Evolutionary conservation across 2,329 filamentous ascomycete genomes (phyloP).

Genomic region (Aspergillus sp.): DNA sequence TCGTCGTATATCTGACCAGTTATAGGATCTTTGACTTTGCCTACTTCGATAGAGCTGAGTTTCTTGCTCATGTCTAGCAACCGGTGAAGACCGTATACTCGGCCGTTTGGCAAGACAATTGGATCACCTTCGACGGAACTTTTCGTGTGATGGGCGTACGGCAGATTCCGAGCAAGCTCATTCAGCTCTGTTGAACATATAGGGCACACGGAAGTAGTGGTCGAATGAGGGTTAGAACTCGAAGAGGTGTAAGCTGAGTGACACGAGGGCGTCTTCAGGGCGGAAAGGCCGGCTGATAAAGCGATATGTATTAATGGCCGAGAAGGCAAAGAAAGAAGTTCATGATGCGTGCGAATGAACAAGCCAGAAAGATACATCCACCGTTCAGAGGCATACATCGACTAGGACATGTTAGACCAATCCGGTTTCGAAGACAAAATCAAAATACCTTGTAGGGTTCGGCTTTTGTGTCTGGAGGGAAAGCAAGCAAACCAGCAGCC

Average conservation of each 20-base stretch:
- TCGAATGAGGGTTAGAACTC: slow-evolving; percentile 51
- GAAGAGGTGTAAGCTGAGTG: slow-evolving; percentile 66
- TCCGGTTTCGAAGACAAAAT: not conserved
- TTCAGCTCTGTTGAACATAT: slow-evolving; percentile 97
- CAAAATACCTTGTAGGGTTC: slow-evolving; percentile 59
- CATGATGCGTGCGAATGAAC: slow-evolving; percentile 84
- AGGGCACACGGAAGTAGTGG: slow-evolving; percentile 78
- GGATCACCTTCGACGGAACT: slow-evolving; percentile 88
- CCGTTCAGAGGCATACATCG: slow-evolving; percentile 70
- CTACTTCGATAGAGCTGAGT: slow-evolving; percentile 62
- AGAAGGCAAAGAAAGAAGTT: slow-evolving; percentile 76
- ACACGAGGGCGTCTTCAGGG: slow-evolving; percentile 92
- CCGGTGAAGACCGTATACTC: slow-evolving; percentile 76
- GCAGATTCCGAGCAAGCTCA: slow-evolving; percentile 80
- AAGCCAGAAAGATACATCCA: slow-evolving; percentile 76
- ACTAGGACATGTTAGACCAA: slow-evolving; percentile 41
- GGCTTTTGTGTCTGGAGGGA: slow-evolving; percentile 60
- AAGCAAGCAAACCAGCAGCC: slow-evolving; percentile 79
- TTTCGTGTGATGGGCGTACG: slow-evolving; percentile 93
- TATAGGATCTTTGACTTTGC: slow-evolving; percentile 73
- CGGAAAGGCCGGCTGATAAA: slow-evolving; percentile 84
- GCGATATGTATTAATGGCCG: slow-evolving; percentile 87
- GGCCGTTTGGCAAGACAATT: slow-evolving; percentile 80
- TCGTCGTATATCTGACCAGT: slow-evolving; percentile 67
- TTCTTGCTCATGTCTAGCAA: slow-evolving; percentile 78